Evolutionary conservation across 1,284 basidiomycete genomes (phyloP), one percentile per base, ranked within the genome.

Genomic region (Pterula multifida): DNA sequence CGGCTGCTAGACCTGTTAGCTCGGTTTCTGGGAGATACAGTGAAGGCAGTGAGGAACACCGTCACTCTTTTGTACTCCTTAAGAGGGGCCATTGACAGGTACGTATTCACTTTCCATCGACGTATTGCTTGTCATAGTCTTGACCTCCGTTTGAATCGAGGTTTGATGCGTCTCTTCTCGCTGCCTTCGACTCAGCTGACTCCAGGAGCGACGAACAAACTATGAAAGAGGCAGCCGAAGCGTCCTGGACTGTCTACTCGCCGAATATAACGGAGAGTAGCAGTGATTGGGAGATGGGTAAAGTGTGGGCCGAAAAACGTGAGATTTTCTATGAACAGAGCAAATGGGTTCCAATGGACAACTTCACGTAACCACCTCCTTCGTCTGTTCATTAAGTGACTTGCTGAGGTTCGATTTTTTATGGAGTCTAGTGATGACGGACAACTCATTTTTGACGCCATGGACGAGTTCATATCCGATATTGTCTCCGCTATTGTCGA

Each of bases 301-400:
- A 87, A 50, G 83, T 92, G 17, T 97, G 94, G 88, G 81, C 89
- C 1, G 93, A 97, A 66, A 95, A 95, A 67, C 70, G 86, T 25
- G 90, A 94, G 61, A 80, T 96, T n/a, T 91, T 97, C 60, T 96
- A 94, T 63, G 85, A 90, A 59, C 78, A 81, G 52, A 79, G 75
- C 2, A 72, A 75, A 48, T 94, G 90, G 81, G 78, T 87, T 57
- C 78, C 92, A 0, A 60, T 85, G 35, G 80, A 85, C 54, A 96
- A 96, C 65, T 81, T 94, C 60, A 84, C 83, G 84, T 89, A 63
- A 63, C 87, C 74, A 55, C 24, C 15, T 21, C 32, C 45, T 15
- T 48, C 25, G 12, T 22, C 48, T 36, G 6, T 42, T 4, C 39
- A 4, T 42, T 19, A 22, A n/a, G 32, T n/a, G 9, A 19, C 19